phyloP scores from a whole-genome alignment of 768 basidiomycete species.

The Collybia sp. region DNA sequence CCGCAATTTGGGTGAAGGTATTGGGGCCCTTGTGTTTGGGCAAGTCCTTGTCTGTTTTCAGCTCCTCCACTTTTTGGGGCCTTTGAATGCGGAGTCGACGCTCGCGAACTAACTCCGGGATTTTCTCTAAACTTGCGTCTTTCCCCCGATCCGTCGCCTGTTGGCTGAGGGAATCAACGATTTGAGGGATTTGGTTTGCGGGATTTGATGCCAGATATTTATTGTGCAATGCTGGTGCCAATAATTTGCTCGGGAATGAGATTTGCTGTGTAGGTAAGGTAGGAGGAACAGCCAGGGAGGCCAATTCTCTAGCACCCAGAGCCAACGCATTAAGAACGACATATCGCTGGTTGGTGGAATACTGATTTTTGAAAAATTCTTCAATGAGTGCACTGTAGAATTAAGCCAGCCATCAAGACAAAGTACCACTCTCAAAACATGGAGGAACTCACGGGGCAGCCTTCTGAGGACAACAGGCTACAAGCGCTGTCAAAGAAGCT shows the following conservation, averaged over 20 bases:
- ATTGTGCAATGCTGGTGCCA: conserved; percentile 69
- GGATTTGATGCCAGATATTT: conserved; percentile 51
- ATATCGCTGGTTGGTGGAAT: conserved; percentile 82
- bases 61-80: conserved; percentile 28
- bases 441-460: conserved; percentile 74
- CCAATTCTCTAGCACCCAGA: conserved; percentile 81
- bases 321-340: conserved; percentile 85
- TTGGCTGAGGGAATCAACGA: conserved; percentile 61
- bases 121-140: conserved; percentile 45
- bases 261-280: conserved; percentile 25
- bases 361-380: conserved; percentile 92
- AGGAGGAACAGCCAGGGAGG: conserved; percentile 36
- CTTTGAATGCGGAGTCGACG: conserved; percentile 65
- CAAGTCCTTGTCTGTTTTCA: conserved; percentile 1
- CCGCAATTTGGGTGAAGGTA: conserved; percentile 69
- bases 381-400: conserved; percentile 72
- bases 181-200: conserved; percentile 40
- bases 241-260: conserved; percentile 76
- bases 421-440: not conserved
- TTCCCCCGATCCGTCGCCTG: conserved; percentile 59
- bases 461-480: conserved; percentile 72
- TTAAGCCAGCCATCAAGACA: not conserved
- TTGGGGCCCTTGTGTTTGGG: conserved; percentile 11
- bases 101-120: conserved; percentile 66
- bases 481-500: conserved; percentile 71